Percentiles rank a stretch among this genome's conserved stretches.
Conservation (phyloP, 176 grass and related monocot species). For the Calamus simplicifolius region DNA sequence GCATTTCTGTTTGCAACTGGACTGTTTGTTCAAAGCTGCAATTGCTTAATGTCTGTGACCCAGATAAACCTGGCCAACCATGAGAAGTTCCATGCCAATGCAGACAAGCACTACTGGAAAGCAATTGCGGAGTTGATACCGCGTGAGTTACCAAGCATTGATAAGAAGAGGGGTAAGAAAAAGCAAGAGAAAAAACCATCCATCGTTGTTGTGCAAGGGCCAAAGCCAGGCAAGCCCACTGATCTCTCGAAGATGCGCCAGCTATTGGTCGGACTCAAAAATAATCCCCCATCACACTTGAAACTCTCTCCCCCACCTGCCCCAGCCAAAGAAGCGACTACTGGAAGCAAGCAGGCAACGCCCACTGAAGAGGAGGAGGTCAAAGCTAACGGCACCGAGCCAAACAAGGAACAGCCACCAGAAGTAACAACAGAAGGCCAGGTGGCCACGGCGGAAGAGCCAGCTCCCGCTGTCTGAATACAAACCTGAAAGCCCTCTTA, state of each 20-base stretch:
- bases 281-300: conserved; percentile 67
- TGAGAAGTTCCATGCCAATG: conserved; percentile 74
- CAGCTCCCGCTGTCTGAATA: no score
- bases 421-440: neutral
- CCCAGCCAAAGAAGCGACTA: conserved; percentile 18
- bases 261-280: conserved; percentile 79
- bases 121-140: conserved; percentile 87
- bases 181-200: conserved; percentile 86
- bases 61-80: conserved; percentile 61
- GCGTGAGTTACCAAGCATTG: conserved; percentile 75
- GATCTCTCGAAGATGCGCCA: conserved; percentile 85
- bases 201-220: conserved; percentile 66
- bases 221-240: conserved; percentile 86
- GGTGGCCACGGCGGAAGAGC: neutral
- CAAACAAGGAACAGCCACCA: conserved; percentile 27
- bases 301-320: conserved; percentile 43
- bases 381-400: conserved; percentile 2
- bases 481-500: no score
- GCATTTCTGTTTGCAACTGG: neutral
- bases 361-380: conserved; percentile 37
- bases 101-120: conserved; percentile 90
- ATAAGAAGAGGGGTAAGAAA: conserved; percentile 75
- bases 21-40: neutral
- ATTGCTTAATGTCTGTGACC: neutral
- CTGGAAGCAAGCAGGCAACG: conserved; percentile 18